These are phyloP conservation scores for Lentinus tigrinus DNA, from an alignment of 768 basidiomycete genomes.

Conservation along the genomic window DNA sequence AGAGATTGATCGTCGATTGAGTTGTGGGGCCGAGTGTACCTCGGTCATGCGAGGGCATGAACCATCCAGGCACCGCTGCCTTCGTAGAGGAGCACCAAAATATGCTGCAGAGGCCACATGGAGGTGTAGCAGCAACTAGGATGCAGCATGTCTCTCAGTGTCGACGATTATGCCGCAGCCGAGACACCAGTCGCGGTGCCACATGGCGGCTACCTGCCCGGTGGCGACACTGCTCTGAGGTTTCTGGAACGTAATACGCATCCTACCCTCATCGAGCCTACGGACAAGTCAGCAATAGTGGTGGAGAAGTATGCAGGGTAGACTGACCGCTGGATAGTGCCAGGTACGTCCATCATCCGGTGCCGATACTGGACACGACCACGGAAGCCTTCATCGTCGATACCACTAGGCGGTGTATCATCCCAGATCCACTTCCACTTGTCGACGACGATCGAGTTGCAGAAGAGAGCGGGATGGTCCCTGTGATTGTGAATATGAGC, in stretches of 20 bases:
- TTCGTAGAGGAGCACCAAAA: neutral
- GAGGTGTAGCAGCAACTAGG: neutral
- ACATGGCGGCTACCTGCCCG: conserved; percentile 81
- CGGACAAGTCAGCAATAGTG: conserved; percentile 8
- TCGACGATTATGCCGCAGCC: conserved; percentile 71
- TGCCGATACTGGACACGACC: conserved; percentile 68
- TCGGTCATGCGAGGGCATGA: neutral
- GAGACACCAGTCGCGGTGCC: conserved; percentile 74
- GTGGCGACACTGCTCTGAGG: conserved; percentile 69
- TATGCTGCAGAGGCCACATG: neutral
- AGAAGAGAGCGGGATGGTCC: conserved; percentile 58
- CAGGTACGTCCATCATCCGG: conserved; percentile 55
- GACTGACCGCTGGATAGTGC: conserved; percentile 49
- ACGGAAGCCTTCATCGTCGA: conserved; percentile 46
- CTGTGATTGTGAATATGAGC: conserved; percentile 32
- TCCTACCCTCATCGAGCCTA: conserved; percentile 25
- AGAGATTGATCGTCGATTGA: conserved; percentile 22
- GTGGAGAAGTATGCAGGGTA: neutral
- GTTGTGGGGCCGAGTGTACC: conserved; percentile 17
- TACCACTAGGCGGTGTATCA: conserved; percentile 47
- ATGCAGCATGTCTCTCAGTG: neutral
- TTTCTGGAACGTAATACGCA: conserved; percentile 52
- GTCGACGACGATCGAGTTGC: conserved; percentile 31
- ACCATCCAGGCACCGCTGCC: neutral
- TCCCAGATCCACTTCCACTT: conserved; percentile 81